Conservation (phyloP, 2,329 filamentous ascomycete genomes). For the Colletotrichum sp. region DNA sequence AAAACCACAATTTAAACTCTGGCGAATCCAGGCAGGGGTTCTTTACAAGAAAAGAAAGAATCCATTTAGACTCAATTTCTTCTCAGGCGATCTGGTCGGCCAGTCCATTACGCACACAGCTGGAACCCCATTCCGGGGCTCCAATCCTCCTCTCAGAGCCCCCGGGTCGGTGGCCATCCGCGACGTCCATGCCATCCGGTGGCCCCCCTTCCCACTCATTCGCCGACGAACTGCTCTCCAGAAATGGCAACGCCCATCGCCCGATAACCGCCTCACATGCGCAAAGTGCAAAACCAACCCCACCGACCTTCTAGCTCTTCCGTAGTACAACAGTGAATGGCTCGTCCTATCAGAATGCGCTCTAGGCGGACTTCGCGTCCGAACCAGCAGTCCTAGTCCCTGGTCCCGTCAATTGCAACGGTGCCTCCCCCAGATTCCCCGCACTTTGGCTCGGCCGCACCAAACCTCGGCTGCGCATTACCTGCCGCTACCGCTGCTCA, state of each 20-base stretch:
- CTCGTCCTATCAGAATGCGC: slow-evolving; percentile 3
- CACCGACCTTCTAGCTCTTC: neutral
- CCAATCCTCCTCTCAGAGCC: neutral
- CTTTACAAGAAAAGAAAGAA: neutral
- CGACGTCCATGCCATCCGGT: neutral
- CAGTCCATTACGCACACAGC: slow-evolving; percentile 9
- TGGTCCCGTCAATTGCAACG: neutral
- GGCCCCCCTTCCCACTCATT: neutral
- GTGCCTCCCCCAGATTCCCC: slow-evolving; percentile 7
- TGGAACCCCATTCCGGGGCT: slow-evolving; percentile 1
- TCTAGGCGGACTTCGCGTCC: neutral
- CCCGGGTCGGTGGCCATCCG: slow-evolving; percentile 7
- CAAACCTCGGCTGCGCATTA: slow-evolving; percentile 15
- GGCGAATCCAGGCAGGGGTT: neutral
- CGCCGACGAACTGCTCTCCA: slow-evolving; percentile 15
- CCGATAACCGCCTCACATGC: neutral
- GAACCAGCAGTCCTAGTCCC: neutral
- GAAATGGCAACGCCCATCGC: slow-evolving; percentile 6
- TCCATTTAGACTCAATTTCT: neutral
- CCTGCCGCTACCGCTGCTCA: neutral
- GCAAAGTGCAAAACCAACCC: neutral
- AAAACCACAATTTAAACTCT: neutral
- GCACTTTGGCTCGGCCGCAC: neutral
- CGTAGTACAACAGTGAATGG: neutral
- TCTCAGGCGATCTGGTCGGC: neutral